These are phyloP conservation scores for Crepidotus variabilis DNA, from an alignment of 768 basidiomycete species.

Conservation along the genomic window DNA sequence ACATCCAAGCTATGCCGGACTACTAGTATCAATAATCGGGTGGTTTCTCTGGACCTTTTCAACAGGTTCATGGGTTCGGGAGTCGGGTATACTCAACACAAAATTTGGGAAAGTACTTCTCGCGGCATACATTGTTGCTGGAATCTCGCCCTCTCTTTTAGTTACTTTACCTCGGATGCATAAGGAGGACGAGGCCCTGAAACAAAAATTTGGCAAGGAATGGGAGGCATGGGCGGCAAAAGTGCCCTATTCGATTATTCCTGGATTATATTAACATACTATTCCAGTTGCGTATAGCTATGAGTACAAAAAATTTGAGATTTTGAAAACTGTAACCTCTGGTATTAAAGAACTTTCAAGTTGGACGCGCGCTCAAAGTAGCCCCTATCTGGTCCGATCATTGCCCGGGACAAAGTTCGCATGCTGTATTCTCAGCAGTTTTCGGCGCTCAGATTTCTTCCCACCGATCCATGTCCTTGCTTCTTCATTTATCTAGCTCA, in stretches of 20 bases:
- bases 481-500: too few species aligned
- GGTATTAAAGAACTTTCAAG: too few species aligned
- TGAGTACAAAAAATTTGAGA: too few species aligned
- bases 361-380: too few species aligned
- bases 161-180: constrained; percentile 25
- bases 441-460: too few species aligned
- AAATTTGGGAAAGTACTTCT: constrained; percentile 23
- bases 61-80: constrained; percentile 40
- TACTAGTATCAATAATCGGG: constrained; percentile 30
- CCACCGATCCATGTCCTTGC: too few species aligned
- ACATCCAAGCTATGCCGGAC: constrained; percentile 45
- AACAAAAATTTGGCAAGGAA: constrained; percentile 34
- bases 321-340: too few species aligned
- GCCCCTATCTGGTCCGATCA: too few species aligned
- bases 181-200: constrained; percentile 39
- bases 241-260: constrained; percentile 45
- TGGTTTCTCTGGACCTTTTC: constrained; percentile 16
- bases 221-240: constrained; percentile 38
- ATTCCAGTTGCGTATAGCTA: too few species aligned
- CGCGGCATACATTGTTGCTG: constrained; percentile 18
- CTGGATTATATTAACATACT: constrained; percentile 35
- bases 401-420: too few species aligned
- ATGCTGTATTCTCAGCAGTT: too few species aligned
- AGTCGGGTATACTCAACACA: constrained; percentile 33
- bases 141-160: constrained; percentile 19